phyloP scores from a whole-genome alignment of 1,284 basidiomycete species.

The Psilocybe mexicana region DNA sequence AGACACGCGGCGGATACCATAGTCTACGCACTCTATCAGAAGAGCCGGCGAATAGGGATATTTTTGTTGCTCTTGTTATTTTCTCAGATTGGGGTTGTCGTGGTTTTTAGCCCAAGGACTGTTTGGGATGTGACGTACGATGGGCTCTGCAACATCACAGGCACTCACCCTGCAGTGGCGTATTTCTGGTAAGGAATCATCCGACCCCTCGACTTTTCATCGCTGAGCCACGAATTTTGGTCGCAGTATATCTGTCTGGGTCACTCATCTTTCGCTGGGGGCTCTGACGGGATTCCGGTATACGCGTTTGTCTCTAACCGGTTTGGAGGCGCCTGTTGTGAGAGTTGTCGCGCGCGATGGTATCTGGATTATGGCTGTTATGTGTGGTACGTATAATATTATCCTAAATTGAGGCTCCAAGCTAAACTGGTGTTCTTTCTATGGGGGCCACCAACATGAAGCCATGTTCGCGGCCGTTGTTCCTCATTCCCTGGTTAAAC shows the following conservation, averaged over 20 bases:
- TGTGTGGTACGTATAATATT: background rate
- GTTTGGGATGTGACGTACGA: slow-evolving; percentile 8
- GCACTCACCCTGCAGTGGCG: slow-evolving; percentile 6
- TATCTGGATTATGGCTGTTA: background rate
- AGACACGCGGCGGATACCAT: no score
- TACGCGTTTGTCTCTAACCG: background rate
- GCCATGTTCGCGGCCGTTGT: background rate
- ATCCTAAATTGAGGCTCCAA: no score
- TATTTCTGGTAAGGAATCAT: slow-evolving; percentile 8
- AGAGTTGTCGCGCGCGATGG: slow-evolving; percentile 3
- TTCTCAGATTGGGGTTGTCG: slow-evolving; percentile 1
- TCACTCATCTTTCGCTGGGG: slow-evolving; percentile 3
- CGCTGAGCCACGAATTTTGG: no score
- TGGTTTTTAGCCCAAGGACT: background rate
- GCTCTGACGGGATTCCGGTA: background rate
- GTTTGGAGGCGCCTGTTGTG: slow-evolving; percentile 2
- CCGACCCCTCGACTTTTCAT: background rate
- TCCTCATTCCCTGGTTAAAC: background rate
- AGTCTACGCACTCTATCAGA: slow-evolving; percentile 10
- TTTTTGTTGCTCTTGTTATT: background rate
- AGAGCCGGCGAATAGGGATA: background rate
- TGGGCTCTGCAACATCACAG: slow-evolving; percentile 5
- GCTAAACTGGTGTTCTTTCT: no score
- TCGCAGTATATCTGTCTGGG: slow-evolving; percentile 1
- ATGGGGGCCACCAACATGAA: background rate